Conservation (phyloP, 148 eudicot species). For the Camellia lanceoleosa region DNA sequence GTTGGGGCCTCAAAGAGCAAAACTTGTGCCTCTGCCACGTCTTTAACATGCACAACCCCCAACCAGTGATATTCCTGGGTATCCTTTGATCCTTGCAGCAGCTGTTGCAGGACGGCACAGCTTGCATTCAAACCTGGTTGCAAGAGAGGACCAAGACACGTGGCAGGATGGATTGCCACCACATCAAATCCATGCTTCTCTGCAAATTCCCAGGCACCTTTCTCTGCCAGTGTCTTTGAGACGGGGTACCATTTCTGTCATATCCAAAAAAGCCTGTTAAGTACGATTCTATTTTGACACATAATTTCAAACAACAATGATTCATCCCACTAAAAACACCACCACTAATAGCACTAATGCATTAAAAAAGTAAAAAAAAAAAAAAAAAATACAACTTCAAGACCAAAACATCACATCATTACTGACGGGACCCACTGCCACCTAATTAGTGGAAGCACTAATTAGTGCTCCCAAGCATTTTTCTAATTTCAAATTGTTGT, state of each 20-base stretch:
- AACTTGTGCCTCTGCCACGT: slow-evolving; percentile 81
- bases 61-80: slow-evolving; percentile 87
- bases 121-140: slow-evolving; percentile 85
- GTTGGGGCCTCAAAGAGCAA: slow-evolving; percentile 59
- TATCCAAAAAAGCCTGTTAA: not conserved
- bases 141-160: slow-evolving; percentile 76
- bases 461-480: no score
- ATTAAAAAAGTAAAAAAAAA: no score
- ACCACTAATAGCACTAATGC: no score
- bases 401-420: no score
- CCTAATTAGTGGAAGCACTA: no score
- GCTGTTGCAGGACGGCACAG: slow-evolving; percentile 70
- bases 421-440: no score
- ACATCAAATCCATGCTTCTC: slow-evolving; percentile 56
- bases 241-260: slow-evolving; percentile 91
- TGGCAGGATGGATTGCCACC: slow-evolving; percentile 73
- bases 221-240: slow-evolving; percentile 84
- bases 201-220: slow-evolving; percentile 79
- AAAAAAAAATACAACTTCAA: no score
- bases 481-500: not conserved
- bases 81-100: slow-evolving; percentile 77
- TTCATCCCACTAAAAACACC: no score
- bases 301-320: not conserved
- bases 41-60: slow-evolving; percentile 87
- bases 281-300: not conserved